Conservation (phyloP, 139 green algal genomes). For the Picochlorum sp. region DNA sequence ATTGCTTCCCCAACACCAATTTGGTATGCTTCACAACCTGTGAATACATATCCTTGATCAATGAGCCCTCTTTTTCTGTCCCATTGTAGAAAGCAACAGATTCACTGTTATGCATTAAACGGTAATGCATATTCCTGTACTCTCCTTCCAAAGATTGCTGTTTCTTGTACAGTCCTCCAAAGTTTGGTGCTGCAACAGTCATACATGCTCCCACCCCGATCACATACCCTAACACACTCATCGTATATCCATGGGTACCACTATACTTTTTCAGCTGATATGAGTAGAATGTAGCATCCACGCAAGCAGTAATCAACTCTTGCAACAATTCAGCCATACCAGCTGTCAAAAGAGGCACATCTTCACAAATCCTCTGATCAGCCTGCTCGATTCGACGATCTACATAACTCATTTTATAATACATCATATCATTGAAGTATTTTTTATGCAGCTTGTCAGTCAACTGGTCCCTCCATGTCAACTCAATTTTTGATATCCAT, state of each 20-base stretch:
- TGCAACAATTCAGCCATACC: slow-evolving; percentile 38
- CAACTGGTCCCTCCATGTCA: slow-evolving; percentile 47
- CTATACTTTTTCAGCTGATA: slow-evolving; percentile 47
- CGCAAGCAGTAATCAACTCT: slow-evolving; percentile 34
- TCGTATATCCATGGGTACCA: slow-evolving; percentile 54
- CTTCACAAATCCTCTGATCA: slow-evolving; percentile 64
- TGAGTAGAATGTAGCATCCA: slow-evolving; percentile 57
- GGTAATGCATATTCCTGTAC: slow-evolving; percentile 39
- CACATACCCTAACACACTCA: slow-evolving; percentile 53
- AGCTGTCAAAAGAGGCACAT: slow-evolving; percentile 49
- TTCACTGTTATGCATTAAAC: slow-evolving; percentile 47
- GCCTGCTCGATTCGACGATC: slow-evolving; percentile 45
- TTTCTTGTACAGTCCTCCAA: slow-evolving; percentile 49
- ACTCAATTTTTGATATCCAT: slow-evolving; percentile 33
- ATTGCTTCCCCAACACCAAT: slow-evolving; percentile 48
- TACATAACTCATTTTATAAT: slow-evolving; percentile 67
- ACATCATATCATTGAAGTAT: slow-evolving; percentile 66
- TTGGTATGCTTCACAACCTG: slow-evolving; percentile 30
- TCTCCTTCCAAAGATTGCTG: slow-evolving; percentile 37
- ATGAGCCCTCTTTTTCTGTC: slow-evolving; percentile 34
- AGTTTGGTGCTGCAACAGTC: slow-evolving; percentile 41
- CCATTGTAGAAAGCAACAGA: slow-evolving; percentile 50
- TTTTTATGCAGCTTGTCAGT: slow-evolving; percentile 41
- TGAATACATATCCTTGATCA: slow-evolving; percentile 28
- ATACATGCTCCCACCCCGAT: slow-evolving; percentile 40